Base-by-base conservation (phyloP, 441 rosid species). In the Pelargonium myrrhifolium region DNA sequence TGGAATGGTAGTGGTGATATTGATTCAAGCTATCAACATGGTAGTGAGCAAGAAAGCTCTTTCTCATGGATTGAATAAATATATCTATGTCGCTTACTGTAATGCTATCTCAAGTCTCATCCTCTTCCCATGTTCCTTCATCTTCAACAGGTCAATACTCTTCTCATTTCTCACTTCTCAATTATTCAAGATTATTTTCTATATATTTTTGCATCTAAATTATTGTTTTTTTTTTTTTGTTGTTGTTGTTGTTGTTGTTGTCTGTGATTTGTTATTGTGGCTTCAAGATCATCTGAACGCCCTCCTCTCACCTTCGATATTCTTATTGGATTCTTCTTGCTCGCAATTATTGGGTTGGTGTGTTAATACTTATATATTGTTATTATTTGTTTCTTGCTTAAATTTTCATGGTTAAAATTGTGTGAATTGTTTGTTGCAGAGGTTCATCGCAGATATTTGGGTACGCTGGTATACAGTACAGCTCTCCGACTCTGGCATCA, bases 401-500 rank as follows among this genome's bases (percentile, higher is more conserved):
- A n/a, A 12, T 45, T 45, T 45, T 45, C 51, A 45, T 11, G 51
- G 1, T 42, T 9, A n/a, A n/a, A n/a, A 7, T 42, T 42, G 47
- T 42, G 9, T 42, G 11, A 3, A 0, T 42, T 42, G 47, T 42
- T 42, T 42, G 10, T 8, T 42, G 62, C 76, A 85, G 89, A 80
- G 65, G 83, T 68, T 72, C 85, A 60, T 75, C 88, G 64, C 81
- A 81, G 74, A 75, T 85, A 47, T 65, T 78, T 79, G 89, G 87
- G 28, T 79, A 73, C 49, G 82, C 83, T 74, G 93, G 86, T 39
- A 82, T 87, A 39, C 76, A 73, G 55, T 84, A 71, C 69, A 82
- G 88, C 61, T 82, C 88, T 70, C 92, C 92, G 20, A 84, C 92
- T 51, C 87, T 85, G 65, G 82, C 88, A 77, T 85, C 89, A 64